Base-by-base conservation (phyloP, 257 asterid species). In the Nicotiana attenuata region DNA sequence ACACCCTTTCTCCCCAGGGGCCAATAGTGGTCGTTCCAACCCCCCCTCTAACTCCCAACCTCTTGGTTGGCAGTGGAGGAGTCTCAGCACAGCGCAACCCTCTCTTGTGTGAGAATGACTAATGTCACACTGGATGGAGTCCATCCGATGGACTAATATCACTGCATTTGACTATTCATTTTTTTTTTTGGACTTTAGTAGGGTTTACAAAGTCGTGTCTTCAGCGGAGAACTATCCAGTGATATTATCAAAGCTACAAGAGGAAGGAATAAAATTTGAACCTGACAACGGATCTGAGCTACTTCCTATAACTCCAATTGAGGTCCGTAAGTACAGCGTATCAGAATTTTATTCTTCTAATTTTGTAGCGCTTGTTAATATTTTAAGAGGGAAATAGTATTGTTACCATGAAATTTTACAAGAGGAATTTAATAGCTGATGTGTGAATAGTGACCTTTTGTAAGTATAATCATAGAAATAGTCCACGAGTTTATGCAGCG, bases 281-380 rank as follows among this genome's bases (percentile, higher is more conserved):
- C 89, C 97, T 41, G 98, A 94, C 87, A 89, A 87, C 69, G 99
- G 98, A 38, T 93, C 89, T 35, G 99, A 94, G 91, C 96, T 96
- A 82, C 81, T 94, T 86, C 98, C 97, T 17, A 63, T 86, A 14
- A 85, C 85, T 64, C 85, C 92, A 6, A 38, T 94, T 38, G 98
- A 92, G 97, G 98, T 93, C 89, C 55, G 88, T 47, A 83, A 31
- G 38, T 16, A 16, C 24, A 24, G n/a, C 20, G 78, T 57, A 50
- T 69, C 50, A 59, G 38, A 31, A 81, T 57, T 83, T n/a, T n/a
- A 67, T 64, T 81, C 56, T 38, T 66, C 61, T 60, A 10, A 17
- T n/a, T 5, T 10, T 0, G 1, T 14, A 35, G 77, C n/a, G 5
- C 77, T 69, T n/a, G 77, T 69, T 41, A 15, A 10, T 35, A 17